Percentiles rank a stretch among this genome's conserved stretches.
Conservation (phyloP, 1,284 basidiomycete genomes). For the Polyporus tsugae region DNA sequence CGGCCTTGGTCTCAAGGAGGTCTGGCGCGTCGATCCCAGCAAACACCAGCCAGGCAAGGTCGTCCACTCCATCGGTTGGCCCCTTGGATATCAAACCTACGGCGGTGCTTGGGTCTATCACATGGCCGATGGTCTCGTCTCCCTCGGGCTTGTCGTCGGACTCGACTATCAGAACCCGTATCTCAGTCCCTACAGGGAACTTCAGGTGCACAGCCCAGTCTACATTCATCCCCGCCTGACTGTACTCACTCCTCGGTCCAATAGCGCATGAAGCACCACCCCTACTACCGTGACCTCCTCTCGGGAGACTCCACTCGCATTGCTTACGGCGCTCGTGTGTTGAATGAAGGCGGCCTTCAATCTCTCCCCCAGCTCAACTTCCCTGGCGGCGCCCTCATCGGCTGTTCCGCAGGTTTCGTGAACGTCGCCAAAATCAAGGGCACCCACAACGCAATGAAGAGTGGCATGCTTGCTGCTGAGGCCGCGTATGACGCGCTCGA, state of each 20-base stretch:
- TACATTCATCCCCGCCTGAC: conserved; percentile 13
- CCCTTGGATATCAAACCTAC: conserved; percentile 87
- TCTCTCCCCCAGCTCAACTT: conserved; percentile 93
- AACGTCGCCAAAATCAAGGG: conserved; percentile 99
- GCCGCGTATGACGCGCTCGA: conserved; percentile 76
- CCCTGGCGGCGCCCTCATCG: conserved; percentile 95
- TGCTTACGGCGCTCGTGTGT: conserved; percentile 90
- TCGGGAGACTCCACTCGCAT: conserved; percentile 79
- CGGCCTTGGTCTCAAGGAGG: conserved; percentile 96
- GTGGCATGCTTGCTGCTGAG: conserved; percentile 96
- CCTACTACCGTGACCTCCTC: conserved; percentile 86
- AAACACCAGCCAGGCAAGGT: conserved; percentile 88
- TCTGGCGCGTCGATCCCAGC: conserved; percentile 89
- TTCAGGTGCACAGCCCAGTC: conserved; percentile 71
- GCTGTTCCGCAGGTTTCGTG: conserved; percentile 96
- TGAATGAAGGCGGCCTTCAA: conserved; percentile 97
- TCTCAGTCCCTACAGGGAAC: conserved; percentile 91
- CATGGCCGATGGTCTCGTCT: conserved; percentile 93
- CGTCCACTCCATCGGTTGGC: conserved; percentile 96
- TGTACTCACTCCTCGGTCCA: conserved; percentile 18
- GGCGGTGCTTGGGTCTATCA: conserved; percentile 97
- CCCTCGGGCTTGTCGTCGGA: conserved; percentile 92
- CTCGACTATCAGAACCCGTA: conserved; percentile 97
- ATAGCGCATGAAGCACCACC: conserved; percentile 98
- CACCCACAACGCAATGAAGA: conserved; percentile 99